Conservation (phyloP, 2,329 filamentous ascomycete species). For the Scytalidium lignicola region DNA sequence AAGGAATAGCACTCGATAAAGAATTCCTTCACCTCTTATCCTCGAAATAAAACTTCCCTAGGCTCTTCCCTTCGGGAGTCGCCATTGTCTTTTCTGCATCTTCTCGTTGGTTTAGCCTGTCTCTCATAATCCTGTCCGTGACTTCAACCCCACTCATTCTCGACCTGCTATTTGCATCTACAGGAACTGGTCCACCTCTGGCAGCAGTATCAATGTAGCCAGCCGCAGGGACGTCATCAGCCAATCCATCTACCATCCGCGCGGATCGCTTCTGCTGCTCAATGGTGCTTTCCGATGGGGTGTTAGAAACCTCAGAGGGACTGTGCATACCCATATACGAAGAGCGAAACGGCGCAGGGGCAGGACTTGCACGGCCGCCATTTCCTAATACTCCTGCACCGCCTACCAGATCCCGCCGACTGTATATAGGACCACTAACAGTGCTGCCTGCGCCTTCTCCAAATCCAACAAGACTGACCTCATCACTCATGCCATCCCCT, state of each 20-base stretch:
- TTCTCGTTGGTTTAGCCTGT: conserved; percentile 51
- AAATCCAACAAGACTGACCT: conserved; percentile 84
- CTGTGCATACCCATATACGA: conserved; percentile 1
- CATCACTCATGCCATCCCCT: conserved; percentile 68
- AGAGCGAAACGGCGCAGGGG: background rate
- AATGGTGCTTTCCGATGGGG: conserved; percentile 18
- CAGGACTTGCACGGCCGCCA: conserved; percentile 7
- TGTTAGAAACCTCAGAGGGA: conserved; percentile 14
- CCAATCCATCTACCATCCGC: conserved; percentile 62
- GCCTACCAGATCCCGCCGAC: conserved; percentile 36
- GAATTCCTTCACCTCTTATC: conserved; percentile 30
- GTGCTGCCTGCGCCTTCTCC: conserved; percentile 87
- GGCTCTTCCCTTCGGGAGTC: conserved; percentile 47
- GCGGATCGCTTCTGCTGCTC: conserved; percentile 53
- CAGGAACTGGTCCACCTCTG: conserved; percentile 24
- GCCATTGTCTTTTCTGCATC: conserved; percentile 13
- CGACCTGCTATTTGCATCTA: conserved; percentile 4
- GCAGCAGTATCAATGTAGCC: conserved; percentile 59
- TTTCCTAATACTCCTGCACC: conserved; percentile 23
- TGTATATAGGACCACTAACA: conserved; percentile 71
- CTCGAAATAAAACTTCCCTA: conserved; percentile 53
- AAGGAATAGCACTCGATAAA: background rate
- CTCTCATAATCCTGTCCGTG: conserved; percentile 60
- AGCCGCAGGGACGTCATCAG: conserved; percentile 51
- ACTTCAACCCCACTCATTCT: conserved; percentile 37